Conservation (phyloP, 108 stramenopile genomes). For the Parietichytrium sp. region DNA sequence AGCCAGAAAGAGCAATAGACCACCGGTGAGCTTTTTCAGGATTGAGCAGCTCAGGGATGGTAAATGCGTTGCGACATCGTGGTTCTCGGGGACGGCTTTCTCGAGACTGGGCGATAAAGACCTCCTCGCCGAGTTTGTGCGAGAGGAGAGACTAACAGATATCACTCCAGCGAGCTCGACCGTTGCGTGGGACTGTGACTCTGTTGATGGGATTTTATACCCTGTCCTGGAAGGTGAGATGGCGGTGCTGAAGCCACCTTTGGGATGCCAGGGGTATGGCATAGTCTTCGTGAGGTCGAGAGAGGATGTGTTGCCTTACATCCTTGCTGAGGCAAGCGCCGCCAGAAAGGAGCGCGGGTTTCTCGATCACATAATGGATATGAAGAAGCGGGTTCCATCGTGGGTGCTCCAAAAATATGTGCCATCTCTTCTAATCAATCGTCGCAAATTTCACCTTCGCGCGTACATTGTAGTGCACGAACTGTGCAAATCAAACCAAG, state of each 20-base stretch:
- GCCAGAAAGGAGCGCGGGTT: slow-evolving; percentile 14
- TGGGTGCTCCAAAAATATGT: slow-evolving; percentile 3
- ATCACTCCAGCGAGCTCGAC: too few relatives aligned
- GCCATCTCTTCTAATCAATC: neutral
- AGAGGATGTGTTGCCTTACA: neutral
- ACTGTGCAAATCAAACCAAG: too few relatives aligned
- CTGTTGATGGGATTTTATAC: neutral
- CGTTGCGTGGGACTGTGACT: neutral
- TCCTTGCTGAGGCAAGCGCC: neutral
- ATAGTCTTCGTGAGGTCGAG: neutral
- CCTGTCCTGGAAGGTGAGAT: neutral
- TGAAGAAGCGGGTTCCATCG: neutral
- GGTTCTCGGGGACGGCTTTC: too few relatives aligned
- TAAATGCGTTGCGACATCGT: too few relatives aligned
- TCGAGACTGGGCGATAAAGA: too few relatives aligned
- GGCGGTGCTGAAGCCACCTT: slow-evolving; percentile 6
- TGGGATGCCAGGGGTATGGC: slow-evolving; percentile 23
- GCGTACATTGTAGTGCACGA: neutral
- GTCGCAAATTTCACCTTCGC: slow-evolving; percentile 27
- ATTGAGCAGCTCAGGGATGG: too few relatives aligned
- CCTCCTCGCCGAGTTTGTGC: too few relatives aligned
- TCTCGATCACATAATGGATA: slow-evolving; percentile 6
- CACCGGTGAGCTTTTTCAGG: too few relatives aligned
- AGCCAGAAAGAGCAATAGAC: too few relatives aligned
- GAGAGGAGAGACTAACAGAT: too few relatives aligned